Conservation (phyloP, 1,284 basidiomycete species). For the Puccinia coronata region DNA sequence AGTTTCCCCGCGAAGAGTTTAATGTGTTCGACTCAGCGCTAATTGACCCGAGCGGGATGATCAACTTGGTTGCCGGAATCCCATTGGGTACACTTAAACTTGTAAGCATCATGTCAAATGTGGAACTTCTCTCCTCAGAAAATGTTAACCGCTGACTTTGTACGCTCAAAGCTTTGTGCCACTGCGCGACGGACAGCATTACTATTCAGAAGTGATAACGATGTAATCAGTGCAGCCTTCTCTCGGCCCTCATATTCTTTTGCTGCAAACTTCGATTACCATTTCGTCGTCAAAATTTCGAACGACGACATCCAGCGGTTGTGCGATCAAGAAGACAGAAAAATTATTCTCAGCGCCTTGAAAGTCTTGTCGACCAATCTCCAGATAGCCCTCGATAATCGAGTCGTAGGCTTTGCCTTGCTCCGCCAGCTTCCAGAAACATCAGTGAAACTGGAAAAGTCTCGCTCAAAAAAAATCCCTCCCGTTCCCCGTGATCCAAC, state of each 20-base stretch:
- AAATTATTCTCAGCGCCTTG: background rate
- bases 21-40: conserved; percentile 54
- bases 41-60: conserved; percentile 40
- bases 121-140: background rate
- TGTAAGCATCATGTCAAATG: conserved; percentile 10
- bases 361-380: conserved; percentile 21
- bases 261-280: conserved; percentile 59
- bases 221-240: conserved; percentile 34
- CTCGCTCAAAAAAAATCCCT: background rate
- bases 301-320: conserved; percentile 22
- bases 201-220: conserved; percentile 26
- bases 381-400: conserved; percentile 31
- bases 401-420: conserved; percentile 29
- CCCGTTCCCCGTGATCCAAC: background rate
- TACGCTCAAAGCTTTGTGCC: conserved; percentile 9
- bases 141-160: background rate
- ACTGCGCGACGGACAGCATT: conserved; percentile 27
- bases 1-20: conserved; percentile 63
- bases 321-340: conserved; percentile 23
- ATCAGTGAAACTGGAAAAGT: conserved; percentile 4
- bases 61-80: conserved; percentile 35
- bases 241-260: conserved; percentile 66
- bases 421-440: conserved; percentile 4
- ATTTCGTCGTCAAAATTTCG: conserved; percentile 51
- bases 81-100: conserved; percentile 38